Base-by-base conservation (phyloP, 179 eudicot genomes). In the Spergularia azorica region DNA sequence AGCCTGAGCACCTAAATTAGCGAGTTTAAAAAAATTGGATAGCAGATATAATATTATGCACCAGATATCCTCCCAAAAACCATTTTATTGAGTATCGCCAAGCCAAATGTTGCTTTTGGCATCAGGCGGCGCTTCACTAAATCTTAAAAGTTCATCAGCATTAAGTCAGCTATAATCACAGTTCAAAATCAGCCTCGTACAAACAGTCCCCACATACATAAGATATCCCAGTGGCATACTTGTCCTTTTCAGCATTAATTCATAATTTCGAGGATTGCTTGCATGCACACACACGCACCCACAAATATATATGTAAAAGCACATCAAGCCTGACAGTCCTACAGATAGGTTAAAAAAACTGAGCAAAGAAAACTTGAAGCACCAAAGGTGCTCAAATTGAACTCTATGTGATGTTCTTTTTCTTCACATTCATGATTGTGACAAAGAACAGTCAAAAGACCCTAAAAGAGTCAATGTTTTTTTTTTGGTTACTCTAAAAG, bases 381-480 rank as follows among this genome's bases (percentile, higher is more conserved):
- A 18, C 46, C 6, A 13, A 43, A 55, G 21, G 36, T 50, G 18
- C 72, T 63, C 51, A 6, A 16, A 36, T 36, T 14, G 70, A 6
- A 54, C 80, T 60, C 63, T 60, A 60, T 60, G 36, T 60, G 63
- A 60, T 60, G 63, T 60, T 60, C 21, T 60, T 17, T 18, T 20
- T 26, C 32, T 26, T 26, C 32, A 26, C 32, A 26, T 26, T 26
- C 32, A 26, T 26, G 32, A 26, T 26, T 26, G 32, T 26, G 32
- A 26, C 32, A 2, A 26, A n/a, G n/a, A n/a, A n/a, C n/a, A n/a
- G n/a, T n/a, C n/a, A n/a, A n/a, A n/a, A n/a, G n/a, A n/a, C n/a
- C n/a, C n/a, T n/a, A n/a, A n/a, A n/a, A 26, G 32, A n/a, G n/a
- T n/a, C n/a, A n/a, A n/a, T n/a, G n/a, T n/a, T n/a, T n/a, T n/a